These are phyloP conservation scores for Volvox africanus DNA, from an alignment of 139 green algal species.

Conservation along the genomic window DNA sequence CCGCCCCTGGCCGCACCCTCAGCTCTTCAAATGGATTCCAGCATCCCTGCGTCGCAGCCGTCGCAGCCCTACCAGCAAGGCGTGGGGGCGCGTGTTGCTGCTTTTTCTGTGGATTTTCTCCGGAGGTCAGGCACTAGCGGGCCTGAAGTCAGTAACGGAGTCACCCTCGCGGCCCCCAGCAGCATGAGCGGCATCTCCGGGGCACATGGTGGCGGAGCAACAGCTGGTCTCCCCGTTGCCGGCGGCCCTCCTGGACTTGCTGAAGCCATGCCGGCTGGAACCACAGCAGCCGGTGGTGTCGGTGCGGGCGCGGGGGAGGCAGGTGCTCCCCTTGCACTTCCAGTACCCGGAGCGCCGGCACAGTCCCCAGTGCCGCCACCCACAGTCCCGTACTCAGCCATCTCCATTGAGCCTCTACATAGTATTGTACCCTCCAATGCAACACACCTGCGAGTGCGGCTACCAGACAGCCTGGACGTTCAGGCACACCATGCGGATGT, in stretches of 20 bases:
- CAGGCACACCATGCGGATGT: slow-evolving; percentile 2
- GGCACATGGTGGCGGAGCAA: no score
- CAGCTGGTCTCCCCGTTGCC: not conserved
- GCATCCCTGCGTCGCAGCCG: no score
- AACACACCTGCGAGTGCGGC: slow-evolving; percentile 38
- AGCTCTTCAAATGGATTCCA: no score
- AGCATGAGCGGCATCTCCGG: no score
- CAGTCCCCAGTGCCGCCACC: not conserved
- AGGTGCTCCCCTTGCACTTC: not conserved
- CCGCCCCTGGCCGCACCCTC: no score
- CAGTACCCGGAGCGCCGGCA: no score
- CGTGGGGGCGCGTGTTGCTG: no score
- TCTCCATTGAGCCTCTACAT: not conserved
- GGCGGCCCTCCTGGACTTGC: not conserved
- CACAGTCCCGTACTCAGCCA: slow-evolving; percentile 22
- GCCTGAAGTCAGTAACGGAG: no score
- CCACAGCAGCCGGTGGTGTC: not conserved
- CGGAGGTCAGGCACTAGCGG: no score
- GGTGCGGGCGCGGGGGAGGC: not conserved
- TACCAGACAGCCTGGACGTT: slow-evolving; percentile 28
- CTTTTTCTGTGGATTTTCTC: no score
- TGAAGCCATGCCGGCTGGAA: not conserved
- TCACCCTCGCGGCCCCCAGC: no score
- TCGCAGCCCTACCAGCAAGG: no score
- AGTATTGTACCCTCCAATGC: not conserved